Evolutionary conservation across 2,329 filamentous ascomycete species (phyloP).

Genomic region (Cladosporium austrohemisphaericum): DNA sequence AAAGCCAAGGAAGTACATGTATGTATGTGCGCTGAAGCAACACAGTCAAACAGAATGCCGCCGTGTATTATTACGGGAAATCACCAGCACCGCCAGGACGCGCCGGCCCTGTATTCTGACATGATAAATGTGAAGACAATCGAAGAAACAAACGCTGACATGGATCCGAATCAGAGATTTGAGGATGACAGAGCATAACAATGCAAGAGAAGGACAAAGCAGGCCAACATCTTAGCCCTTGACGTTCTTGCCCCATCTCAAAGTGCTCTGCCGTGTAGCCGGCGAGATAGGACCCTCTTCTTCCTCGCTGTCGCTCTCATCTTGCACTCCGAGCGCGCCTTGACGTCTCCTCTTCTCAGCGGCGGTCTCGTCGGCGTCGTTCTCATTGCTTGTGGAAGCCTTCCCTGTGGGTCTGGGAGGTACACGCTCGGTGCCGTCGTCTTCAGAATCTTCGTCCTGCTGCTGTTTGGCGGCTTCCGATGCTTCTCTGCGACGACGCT

Average conservation of each 20-base stretch:
- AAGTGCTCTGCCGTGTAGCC: slow-evolving; percentile 23
- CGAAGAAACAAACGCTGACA: too few relatives aligned
- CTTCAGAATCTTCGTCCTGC: slow-evolving; percentile 35
- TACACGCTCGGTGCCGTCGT: slow-evolving; percentile 37
- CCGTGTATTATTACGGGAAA: too few relatives aligned
- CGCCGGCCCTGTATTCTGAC: too few relatives aligned
- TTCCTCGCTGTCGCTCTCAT: slow-evolving; percentile 45
- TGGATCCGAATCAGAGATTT: too few relatives aligned
- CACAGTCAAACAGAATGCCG: too few relatives aligned
- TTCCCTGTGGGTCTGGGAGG: slow-evolving; percentile 23
- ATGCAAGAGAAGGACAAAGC: too few relatives aligned
- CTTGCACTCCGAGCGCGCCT: slow-evolving; percentile 64
- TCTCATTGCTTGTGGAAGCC: slow-evolving; percentile 13
- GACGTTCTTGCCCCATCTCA: slow-evolving; percentile 31
- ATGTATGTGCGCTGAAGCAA: too few relatives aligned
- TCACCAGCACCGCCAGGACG: too few relatives aligned
- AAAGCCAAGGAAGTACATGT: too few relatives aligned
- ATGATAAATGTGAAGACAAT: too few relatives aligned
- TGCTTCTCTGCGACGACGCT: slow-evolving; percentile 41
- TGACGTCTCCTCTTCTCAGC: slow-evolving; percentile 71
- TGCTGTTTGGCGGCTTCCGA: slow-evolving; percentile 11
- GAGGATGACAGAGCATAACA: too few relatives aligned
- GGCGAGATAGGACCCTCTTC: slow-evolving; percentile 41
- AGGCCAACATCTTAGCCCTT: too few relatives aligned
- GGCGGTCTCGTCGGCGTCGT: slow-evolving; percentile 59